A percentile compares a stretch with the other conserved stretches of the same genome.
These are phyloP conservation scores for Yarrowia sp. DNA, from an alignment of 805 yeast genomes.

Conservation along the genomic window DNA sequence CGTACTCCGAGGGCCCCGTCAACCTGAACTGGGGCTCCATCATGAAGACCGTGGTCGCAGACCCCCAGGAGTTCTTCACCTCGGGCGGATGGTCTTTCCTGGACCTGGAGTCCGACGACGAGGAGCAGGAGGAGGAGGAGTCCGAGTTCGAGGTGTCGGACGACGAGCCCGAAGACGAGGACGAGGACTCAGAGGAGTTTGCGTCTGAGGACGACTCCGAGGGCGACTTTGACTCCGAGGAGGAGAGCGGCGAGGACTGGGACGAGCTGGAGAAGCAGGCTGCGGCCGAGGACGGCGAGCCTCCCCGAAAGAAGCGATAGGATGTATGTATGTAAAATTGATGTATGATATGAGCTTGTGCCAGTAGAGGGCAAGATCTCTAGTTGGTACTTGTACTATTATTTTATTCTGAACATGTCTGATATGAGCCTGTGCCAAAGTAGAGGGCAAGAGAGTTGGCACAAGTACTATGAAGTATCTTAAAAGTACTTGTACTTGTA, in stretches of 20 bases:
- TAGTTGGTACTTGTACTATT: no score
- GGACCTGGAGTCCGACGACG: slow-evolving; percentile 82
- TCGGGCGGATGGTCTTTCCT: slow-evolving; percentile 97
- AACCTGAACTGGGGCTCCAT: slow-evolving; percentile 94
- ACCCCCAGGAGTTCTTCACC: slow-evolving; percentile 88
- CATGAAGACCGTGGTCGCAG: slow-evolving; percentile 88
- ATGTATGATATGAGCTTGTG: not conserved
- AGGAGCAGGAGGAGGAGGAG: slow-evolving; percentile 68
- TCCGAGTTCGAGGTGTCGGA: slow-evolving; percentile 63
- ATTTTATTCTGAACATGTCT: no score
- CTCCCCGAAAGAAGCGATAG: slow-evolving; percentile 32
- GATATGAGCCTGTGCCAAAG: no score
- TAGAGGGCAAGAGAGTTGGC: no score
- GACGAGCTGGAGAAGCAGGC: slow-evolving; percentile 62
- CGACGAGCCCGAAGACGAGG: slow-evolving; percentile 56
- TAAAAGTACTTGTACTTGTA: no score
- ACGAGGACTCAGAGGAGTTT: slow-evolving; percentile 45
- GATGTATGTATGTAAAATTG: not conserved
- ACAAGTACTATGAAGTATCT: no score
- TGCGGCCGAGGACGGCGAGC: slow-evolving; percentile 40
- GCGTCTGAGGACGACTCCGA: slow-evolving; percentile 37
- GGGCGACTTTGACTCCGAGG: slow-evolving; percentile 41
- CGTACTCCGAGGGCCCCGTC: slow-evolving; percentile 90
- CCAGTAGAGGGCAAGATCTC: no score
- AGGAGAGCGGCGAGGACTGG: slow-evolving; percentile 48